phyloP scores from a whole-genome alignment of 805 yeast genomes.

The Hanseniaspora osmophila region DNA sequence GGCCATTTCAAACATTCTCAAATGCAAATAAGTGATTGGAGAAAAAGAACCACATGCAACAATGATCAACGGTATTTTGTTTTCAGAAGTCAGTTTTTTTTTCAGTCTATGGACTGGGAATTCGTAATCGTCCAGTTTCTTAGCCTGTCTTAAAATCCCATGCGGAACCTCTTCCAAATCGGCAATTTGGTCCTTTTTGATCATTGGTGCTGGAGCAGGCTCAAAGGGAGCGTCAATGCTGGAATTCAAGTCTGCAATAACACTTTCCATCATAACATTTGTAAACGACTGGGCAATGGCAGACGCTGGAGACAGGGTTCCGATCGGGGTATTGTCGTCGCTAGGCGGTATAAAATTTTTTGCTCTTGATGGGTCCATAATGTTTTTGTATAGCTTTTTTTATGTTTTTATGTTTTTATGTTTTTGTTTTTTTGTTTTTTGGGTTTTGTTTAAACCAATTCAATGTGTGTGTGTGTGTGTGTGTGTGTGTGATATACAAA shows the following conservation, averaged over 20 bases:
- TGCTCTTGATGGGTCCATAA: constrained; percentile 87
- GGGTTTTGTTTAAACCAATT: too few species aligned
- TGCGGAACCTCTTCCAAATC: constrained; percentile 95
- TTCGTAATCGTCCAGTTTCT: constrained; percentile 45
- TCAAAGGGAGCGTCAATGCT: constrained; percentile 64
- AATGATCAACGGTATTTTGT: constrained; percentile 78
- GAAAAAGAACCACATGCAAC: constrained; percentile 97
- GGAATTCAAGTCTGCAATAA: constrained; percentile 57
- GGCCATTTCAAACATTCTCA: constrained; percentile 98
- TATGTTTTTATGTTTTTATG: background rate
- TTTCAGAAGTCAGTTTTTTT: constrained; percentile 49
- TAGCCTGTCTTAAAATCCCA: constrained; percentile 82
- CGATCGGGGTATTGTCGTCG: constrained; percentile 31
- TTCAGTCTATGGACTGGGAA: constrained; percentile 85
- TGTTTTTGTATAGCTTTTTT: background rate
- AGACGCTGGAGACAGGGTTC: constrained; percentile 51
- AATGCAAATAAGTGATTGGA: constrained; percentile 86
- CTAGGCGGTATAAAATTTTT: constrained; percentile 84
- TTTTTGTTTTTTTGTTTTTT: too few species aligned
- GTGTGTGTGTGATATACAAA: too few species aligned
- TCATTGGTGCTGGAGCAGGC: constrained; percentile 23
- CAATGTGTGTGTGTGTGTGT: too few species aligned
- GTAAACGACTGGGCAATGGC: constrained; percentile 36
- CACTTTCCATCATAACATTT: constrained; percentile 52
- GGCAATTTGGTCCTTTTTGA: constrained; percentile 53